Percentiles rank a stretch among this genome's conserved stretches.
Conservation (phyloP, 352 stramenopile species). For the Pythium sukuiense region DNA sequence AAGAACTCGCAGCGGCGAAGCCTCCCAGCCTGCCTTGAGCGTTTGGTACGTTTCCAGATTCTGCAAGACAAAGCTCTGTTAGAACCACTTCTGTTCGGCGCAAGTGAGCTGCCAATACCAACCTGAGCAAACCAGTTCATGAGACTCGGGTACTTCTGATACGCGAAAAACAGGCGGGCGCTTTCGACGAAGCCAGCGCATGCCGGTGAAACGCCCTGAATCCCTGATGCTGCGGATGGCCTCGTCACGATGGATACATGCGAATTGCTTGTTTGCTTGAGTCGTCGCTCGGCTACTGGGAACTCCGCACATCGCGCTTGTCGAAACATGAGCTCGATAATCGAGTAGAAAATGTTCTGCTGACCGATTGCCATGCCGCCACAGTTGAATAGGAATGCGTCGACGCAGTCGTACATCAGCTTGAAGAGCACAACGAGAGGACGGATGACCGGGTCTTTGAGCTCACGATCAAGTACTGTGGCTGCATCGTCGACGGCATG, state of each 20-base stretch:
- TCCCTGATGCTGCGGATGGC: not conserved
- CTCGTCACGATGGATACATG: not conserved
- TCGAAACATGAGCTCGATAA: conserved; percentile 76
- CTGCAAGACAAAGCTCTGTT: conserved; percentile 29
- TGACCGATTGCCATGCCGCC: conserved; percentile 76
- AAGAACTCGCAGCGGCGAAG: conserved; percentile 65
- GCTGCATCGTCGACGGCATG: conserved; percentile 18
- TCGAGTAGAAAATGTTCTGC: conserved; percentile 68
- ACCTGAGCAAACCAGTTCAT: conserved; percentile 85
- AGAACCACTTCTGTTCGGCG: not conserved
- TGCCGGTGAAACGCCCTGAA: conserved; percentile 37
- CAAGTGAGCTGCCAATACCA: not conserved
- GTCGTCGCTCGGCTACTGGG: conserved; percentile 45
- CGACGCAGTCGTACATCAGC: conserved; percentile 84
- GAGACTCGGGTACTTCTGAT: conserved; percentile 79
- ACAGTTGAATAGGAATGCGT: conserved; percentile 74
- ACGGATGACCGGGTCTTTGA: conserved; percentile 15
- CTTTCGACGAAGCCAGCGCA: conserved; percentile 67
- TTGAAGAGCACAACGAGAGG: conserved; percentile 56
- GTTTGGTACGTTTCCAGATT: conserved; percentile 82
- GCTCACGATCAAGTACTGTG: conserved; percentile 19
- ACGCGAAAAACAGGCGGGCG: conserved; percentile 78
- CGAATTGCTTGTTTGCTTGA: conserved; percentile 6
- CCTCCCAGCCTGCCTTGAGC: conserved; percentile 53
- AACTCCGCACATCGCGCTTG: conserved; percentile 70